A percentile compares a stretch with the other conserved stretches of the same genome.
Evolutionary conservation across 202 grass and related monocot species (phyloP).

Genomic region (Brachypodium distachyon): DNA sequence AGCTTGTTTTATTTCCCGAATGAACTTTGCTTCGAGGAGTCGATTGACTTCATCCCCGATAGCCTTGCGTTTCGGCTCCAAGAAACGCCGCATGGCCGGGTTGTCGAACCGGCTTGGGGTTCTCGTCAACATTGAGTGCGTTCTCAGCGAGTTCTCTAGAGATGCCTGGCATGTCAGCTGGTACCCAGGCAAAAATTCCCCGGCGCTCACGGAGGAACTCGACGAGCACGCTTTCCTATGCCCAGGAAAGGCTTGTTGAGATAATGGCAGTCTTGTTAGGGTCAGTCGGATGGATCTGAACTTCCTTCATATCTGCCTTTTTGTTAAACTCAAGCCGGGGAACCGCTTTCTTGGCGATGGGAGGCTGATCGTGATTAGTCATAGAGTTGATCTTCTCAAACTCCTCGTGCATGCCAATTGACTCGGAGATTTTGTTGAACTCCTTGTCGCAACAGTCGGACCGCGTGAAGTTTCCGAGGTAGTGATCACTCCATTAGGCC

Average conservation of each 20-base stretch:
- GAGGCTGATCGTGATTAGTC: neutral
- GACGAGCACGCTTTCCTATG: neutral
- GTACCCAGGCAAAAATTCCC: neutral
- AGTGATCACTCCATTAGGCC: neutral
- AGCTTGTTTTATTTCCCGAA: neutral
- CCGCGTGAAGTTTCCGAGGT: neutral
- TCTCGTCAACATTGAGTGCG: neutral
- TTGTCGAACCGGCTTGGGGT: neutral
- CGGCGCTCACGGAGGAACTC: neutral
- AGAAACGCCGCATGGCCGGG: neutral
- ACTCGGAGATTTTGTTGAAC: neutral
- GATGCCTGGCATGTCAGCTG: neutral
- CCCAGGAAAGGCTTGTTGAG: neutral
- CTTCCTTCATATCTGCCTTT: neutral
- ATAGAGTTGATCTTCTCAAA: neutral
- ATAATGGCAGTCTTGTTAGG: neutral
- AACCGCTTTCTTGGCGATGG: neutral
- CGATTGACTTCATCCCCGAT: neutral
- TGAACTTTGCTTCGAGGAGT: neutral
- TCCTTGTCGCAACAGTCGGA: neutral
- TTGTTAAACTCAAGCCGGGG: too few relatives aligned
- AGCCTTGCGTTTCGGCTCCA: neutral
- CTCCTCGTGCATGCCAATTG: neutral
- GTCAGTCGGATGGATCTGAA: neutral
- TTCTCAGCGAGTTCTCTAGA: neutral